Evolutionary conservation across 2,329 filamentous ascomycete genomes (phyloP).

Genomic region (Colletotrichum euphorbiae): DNA sequence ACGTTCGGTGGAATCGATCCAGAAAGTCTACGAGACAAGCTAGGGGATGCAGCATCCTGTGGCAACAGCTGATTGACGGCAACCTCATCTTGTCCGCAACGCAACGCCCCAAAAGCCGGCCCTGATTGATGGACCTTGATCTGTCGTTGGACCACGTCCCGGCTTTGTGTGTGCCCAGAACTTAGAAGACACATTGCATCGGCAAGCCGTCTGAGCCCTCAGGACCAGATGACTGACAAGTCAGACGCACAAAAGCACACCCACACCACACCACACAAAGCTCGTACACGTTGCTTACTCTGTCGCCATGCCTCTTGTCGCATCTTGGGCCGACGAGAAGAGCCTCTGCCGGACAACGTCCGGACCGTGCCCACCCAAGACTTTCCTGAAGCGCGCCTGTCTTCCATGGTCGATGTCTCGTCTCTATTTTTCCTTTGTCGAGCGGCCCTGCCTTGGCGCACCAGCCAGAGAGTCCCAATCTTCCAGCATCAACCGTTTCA

Average conservation of each 20-base stretch:
- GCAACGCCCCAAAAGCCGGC: neutral
- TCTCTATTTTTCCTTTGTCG: conserved; percentile 17
- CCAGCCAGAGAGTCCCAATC: conserved; percentile 27
- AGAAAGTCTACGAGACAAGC: conserved; percentile 3
- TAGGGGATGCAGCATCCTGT: conserved; percentile 33
- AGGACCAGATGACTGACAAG: conserved; percentile 30
- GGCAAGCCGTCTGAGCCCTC: conserved; percentile 34
- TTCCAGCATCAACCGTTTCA: conserved; percentile 40
- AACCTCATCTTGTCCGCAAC: conserved; percentile 9
- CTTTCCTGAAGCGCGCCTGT: conserved; percentile 35
- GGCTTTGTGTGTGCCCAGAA: conserved; percentile 26
- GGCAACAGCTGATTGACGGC: conserved; percentile 37
- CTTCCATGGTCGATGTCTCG: conserved; percentile 36
- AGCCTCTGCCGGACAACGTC: conserved; percentile 30
- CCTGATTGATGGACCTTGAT: conserved; percentile 31
- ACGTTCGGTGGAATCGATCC: neutral
- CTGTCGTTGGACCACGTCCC: conserved; percentile 32
- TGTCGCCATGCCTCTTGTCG: conserved; percentile 30
- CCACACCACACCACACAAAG: conserved; percentile 38
- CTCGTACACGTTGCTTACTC: conserved; percentile 37
- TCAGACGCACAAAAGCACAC: conserved; percentile 37
- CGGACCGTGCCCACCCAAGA: conserved; percentile 32
- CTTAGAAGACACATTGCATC: conserved; percentile 13
- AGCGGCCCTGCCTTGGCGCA: conserved; percentile 27
- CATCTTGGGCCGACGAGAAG: conserved; percentile 31